A percentile compares a stretch with the other conserved stretches of the same genome.
These are phyloP conservation scores for Blastomyces silverae DNA, from an alignment of 2,329 filamentous ascomycete species.

Conservation along the genomic window DNA sequence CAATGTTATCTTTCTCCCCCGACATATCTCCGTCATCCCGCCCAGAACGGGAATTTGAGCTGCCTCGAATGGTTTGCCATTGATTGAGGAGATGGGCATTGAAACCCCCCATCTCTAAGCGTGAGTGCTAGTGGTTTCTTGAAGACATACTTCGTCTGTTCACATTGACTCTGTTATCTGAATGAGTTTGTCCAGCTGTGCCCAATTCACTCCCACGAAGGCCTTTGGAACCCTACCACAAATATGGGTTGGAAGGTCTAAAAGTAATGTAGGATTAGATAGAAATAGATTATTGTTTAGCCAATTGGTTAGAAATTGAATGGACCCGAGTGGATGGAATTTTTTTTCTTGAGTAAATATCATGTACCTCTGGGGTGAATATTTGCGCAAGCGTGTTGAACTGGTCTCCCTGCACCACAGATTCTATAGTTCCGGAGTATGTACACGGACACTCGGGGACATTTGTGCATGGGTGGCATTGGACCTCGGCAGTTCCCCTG, in stretches of 20 bases:
- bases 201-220: not conserved
- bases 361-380: no score
- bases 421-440: no score
- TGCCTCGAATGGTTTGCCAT: not conserved
- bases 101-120: not conserved
- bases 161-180: not conserved
- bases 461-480: not conserved
- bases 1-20: not conserved
- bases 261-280: no score
- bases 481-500: not conserved
- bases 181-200: not conserved
- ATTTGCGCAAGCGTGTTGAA: no score
- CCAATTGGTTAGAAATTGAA: not conserved
- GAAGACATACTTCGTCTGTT: not conserved
- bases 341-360: not conserved
- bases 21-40: not conserved
- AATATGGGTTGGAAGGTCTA: no score
- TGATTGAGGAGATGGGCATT: not conserved
- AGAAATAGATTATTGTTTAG: no score
- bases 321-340: not conserved
- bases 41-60: not conserved
- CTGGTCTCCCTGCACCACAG: no score
- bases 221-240: no score
- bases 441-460: no score
- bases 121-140: not conserved